Conservation (phyloP, 2,329 filamentous ascomycete genomes). For the Fusarium armeniacum region DNA sequence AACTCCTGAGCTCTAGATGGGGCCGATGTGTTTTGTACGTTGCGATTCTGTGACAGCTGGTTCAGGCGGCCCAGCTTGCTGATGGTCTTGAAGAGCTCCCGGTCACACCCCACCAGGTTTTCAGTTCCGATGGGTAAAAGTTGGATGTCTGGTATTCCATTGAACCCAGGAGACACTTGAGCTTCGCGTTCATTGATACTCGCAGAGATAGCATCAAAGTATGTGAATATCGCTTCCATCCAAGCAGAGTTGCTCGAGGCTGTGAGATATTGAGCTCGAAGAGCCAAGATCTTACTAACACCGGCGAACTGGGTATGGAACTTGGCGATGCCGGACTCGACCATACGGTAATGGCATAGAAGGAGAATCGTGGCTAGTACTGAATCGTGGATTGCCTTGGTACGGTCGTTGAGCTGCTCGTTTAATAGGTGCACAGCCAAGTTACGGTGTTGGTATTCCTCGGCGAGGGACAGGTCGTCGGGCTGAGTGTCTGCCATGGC, state of each 20-base stretch:
- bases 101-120: constrained; percentile 89
- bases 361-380: constrained; percentile 89
- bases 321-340: constrained; percentile 91
- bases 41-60: constrained; percentile 79
- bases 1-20: constrained; percentile 32
- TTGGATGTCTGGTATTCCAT: constrained; percentile 66
- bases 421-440: constrained; percentile 87
- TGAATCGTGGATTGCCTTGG: constrained; percentile 83
- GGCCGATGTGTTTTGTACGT: constrained; percentile 59
- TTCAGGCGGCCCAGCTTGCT: constrained; percentile 87
- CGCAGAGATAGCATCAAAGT: constrained; percentile 93
- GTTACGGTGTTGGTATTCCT: constrained; percentile 85
- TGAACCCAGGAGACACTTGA: constrained; percentile 78
- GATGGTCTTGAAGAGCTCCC: constrained; percentile 87
- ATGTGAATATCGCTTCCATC: constrained; percentile 94
- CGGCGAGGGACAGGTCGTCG: constrained; percentile 77
- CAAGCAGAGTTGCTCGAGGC: constrained; percentile 80
- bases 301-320: constrained; percentile 95
- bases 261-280: constrained; percentile 68
- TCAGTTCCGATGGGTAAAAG: constrained; percentile 75
- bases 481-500: constrained; percentile 62
- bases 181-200: constrained; percentile 93
- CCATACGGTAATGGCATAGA: constrained; percentile 92
- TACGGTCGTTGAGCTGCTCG: constrained; percentile 82
- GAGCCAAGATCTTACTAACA: constrained; percentile 87